Conservation (phyloP, 768 basidiomycete genomes). For the Naematelia aurantialba region DNA sequence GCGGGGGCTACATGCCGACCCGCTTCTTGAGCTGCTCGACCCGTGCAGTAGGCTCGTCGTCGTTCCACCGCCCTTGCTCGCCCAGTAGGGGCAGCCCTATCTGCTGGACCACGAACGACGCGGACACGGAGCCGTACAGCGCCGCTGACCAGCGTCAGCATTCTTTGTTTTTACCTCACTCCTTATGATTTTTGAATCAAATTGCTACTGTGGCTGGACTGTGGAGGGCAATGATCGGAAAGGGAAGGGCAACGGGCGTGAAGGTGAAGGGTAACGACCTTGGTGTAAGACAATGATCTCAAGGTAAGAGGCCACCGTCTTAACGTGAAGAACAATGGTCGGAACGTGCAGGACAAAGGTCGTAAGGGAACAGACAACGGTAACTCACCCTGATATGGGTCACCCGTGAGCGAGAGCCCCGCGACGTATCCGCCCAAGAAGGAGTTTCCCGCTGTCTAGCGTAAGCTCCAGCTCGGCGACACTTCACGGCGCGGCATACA, state of each 20-base stretch:
- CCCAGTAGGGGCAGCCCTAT: slow-evolving; percentile 30
- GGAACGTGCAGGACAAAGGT: too few species aligned
- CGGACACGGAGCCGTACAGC: slow-evolving; percentile 38
- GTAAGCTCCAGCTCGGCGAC: background rate
- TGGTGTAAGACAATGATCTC: too few species aligned
- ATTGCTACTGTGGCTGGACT: background rate
- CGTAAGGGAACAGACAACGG: too few species aligned
- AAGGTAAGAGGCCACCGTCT: too few species aligned
- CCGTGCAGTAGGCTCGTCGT: slow-evolving; percentile 20
- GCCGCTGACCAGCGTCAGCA: slow-evolving; percentile 24
- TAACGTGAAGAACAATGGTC: too few species aligned
- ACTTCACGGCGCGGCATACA: background rate
- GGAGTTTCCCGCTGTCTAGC: slow-evolving; percentile 34
- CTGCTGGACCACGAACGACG: slow-evolving; percentile 43
- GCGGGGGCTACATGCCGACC: background rate
- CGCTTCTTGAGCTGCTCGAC: slow-evolving; percentile 18
- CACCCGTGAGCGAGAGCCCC: slow-evolving; percentile 20
- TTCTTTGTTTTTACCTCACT: background rate
- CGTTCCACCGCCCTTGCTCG: slow-evolving; percentile 32
- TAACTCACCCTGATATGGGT: slow-evolving; percentile 37
- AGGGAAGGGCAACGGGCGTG: too few species aligned
- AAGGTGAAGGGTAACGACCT: too few species aligned
- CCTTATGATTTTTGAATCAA: background rate
- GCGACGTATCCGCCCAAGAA: slow-evolving; percentile 42
- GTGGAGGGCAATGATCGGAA: background rate